Conservation (phyloP, 2,329 filamentous ascomycete species). For the Pseudogymnoascus sp. region DNA sequence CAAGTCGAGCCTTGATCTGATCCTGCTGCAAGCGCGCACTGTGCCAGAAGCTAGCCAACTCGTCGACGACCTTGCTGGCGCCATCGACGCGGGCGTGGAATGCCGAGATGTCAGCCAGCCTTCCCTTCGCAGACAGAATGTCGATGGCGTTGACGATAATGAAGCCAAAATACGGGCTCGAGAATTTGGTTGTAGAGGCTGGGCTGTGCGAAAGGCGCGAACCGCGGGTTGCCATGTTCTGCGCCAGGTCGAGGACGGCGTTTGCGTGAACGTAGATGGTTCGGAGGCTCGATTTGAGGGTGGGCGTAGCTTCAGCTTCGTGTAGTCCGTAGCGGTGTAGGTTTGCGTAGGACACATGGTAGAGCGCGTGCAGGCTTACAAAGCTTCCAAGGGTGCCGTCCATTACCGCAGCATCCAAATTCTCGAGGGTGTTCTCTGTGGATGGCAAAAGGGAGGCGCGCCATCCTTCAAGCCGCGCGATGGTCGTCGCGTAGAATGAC, state of each 20-base stretch:
- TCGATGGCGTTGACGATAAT: constrained; percentile 57
- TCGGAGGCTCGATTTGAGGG: constrained; percentile 38
- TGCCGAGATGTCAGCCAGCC: constrained; percentile 41
- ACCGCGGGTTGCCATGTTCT: constrained; percentile 34
- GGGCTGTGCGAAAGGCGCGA: constrained; percentile 14
- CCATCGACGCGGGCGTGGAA: constrained; percentile 47
- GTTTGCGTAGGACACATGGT: constrained; percentile 55
- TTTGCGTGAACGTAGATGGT: constrained; percentile 45
- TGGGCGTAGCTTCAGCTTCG: constrained; percentile 33
- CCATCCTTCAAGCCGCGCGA: constrained; percentile 51
- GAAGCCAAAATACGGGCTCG: constrained; percentile 55
- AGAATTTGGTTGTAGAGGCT: constrained; percentile 28
- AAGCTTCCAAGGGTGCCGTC: constrained; percentile 49
- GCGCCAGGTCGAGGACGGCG: constrained; percentile 41
- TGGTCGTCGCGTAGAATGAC: constrained; percentile 44
- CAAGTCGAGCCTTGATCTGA: constrained; percentile 19
- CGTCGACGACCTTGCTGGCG: constrained; percentile 46
- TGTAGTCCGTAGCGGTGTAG: constrained; percentile 52
- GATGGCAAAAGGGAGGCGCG: constrained; percentile 44
- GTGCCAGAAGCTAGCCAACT: constrained; percentile 52
- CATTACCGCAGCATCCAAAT: constrained; percentile 47
- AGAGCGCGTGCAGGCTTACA: constrained; percentile 58
- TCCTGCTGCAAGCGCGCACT: constrained; percentile 42
- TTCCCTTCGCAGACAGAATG: constrained; percentile 53
- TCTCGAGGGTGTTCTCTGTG: constrained; percentile 46